A percentile compares a stretch with the other conserved stretches of the same genome.
Conservation (phyloP, 140 eudicot genomes). For the Oenanthe javanica region DNA sequence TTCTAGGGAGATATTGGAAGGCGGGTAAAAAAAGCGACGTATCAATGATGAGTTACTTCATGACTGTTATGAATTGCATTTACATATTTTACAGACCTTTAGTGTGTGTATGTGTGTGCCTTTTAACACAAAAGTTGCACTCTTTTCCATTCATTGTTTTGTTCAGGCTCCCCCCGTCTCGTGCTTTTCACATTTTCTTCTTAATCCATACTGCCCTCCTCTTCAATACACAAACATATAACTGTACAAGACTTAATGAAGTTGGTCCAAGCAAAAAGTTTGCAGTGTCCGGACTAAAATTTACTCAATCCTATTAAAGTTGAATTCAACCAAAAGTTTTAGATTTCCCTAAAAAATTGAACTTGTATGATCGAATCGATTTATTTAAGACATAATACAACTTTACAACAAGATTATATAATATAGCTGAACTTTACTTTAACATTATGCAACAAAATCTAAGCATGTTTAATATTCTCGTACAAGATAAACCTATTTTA, state of each 20-base stretch:
- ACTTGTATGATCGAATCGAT: background rate
- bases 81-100: background rate
- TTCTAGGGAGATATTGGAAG: conserved; percentile 21
- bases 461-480: no score
- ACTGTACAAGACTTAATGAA: background rate
- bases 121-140: conserved; percentile 5
- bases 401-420: background rate
- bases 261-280: background rate
- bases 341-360: background rate
- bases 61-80: background rate
- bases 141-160: background rate
- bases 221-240: conserved; percentile 1
- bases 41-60: conserved; percentile 22
- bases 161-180: background rate
- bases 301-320: background rate
- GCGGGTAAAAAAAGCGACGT: conserved; percentile 29
- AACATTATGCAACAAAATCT: no score
- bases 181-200: conserved; percentile 13
- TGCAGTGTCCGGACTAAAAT: background rate
- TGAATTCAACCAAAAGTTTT: background rate
- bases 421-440: no score
- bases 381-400: no score
- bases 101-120: background rate
- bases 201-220: conserved; percentile 10
- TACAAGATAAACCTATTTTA: no score